These are phyloP conservation scores for Taphrina sp. DNA, from an alignment of 1,139 yeast genomes.

Conservation along the genomic window DNA sequence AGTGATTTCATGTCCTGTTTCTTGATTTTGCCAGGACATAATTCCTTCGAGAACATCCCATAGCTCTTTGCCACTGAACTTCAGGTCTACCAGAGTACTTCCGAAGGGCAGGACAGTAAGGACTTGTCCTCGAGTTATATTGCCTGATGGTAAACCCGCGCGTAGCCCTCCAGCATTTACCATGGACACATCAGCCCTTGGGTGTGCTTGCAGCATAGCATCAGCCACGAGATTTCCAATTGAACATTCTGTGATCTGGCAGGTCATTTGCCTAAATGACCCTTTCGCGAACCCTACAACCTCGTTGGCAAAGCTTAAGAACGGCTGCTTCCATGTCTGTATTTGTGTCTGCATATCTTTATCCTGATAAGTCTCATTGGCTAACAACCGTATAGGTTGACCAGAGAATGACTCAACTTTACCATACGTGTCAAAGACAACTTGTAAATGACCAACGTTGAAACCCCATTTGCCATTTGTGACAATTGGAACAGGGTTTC, in stretches of 20 bases:
- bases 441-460: constrained; percentile 23
- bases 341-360: constrained; percentile 3
- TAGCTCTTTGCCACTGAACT: constrained; percentile 19
- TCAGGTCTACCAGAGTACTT: constrained; percentile 20
- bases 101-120: constrained; percentile 29
- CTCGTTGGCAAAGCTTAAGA: constrained; percentile 15
- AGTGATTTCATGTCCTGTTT: constrained; percentile 28
- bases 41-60: constrained; percentile 26
- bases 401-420: constrained; percentile 17
- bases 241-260: constrained; percentile 28
- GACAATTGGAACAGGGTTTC: constrained; percentile 21
- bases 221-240: constrained; percentile 29
- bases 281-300: constrained; percentile 29
- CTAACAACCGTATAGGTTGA: constrained; percentile 22
- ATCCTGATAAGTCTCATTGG: background rate
- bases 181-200: constrained; percentile 13
- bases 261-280: constrained; percentile 18
- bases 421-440: constrained; percentile 10
- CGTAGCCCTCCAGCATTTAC: constrained; percentile 30
- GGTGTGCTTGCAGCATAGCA: constrained; percentile 29
- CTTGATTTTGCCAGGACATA: constrained; percentile 25
- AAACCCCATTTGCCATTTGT: constrained; percentile 30
- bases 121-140: constrained; percentile 28
- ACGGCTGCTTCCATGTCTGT: constrained; percentile 22
- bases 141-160: constrained; percentile 21